phyloP scores from a whole-genome alignment of 106 monocot genomes.

The Dioscorea alata region DNA sequence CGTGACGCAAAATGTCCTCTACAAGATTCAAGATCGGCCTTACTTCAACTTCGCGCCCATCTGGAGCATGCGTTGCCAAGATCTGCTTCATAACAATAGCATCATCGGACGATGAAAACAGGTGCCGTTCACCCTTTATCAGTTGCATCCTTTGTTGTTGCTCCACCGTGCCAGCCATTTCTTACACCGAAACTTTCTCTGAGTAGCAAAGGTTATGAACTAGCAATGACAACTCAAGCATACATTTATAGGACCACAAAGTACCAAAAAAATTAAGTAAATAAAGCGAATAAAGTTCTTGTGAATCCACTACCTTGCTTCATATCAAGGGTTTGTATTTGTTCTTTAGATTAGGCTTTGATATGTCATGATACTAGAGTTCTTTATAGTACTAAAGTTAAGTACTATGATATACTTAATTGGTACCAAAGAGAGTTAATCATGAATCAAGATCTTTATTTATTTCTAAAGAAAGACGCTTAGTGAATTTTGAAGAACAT shows the following conservation, averaged over 20 bases:
- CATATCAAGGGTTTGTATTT: constrained; percentile 2
- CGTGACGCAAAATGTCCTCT: constrained; percentile 48
- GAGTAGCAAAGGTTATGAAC: background rate
- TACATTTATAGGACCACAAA: background rate
- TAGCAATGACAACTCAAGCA: background rate
- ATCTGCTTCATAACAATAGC: constrained; percentile 60
- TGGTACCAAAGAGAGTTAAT: no score
- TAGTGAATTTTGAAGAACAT: no score
- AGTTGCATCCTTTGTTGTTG: constrained; percentile 38
- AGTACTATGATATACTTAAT: no score
- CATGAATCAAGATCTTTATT: no score
- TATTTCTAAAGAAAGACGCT: no score
- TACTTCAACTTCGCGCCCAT: constrained; percentile 56
- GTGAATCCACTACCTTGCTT: constrained; percentile 29
- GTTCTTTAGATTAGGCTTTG: no score
- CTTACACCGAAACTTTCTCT: background rate
- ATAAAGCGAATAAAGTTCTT: constrained; percentile 9
- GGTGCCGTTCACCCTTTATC: constrained; percentile 49
- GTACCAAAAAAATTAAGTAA: background rate
- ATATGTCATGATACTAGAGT: no score
- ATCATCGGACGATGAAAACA: constrained; percentile 66
- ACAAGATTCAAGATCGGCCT: constrained; percentile 43
- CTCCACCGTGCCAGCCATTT: constrained; percentile 8
- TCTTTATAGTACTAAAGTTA: no score
- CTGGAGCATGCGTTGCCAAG: constrained; percentile 56